These are phyloP conservation scores for Kuraishia capsulata DNA, from an alignment of 805 yeast species.

Conservation along the genomic window DNA sequence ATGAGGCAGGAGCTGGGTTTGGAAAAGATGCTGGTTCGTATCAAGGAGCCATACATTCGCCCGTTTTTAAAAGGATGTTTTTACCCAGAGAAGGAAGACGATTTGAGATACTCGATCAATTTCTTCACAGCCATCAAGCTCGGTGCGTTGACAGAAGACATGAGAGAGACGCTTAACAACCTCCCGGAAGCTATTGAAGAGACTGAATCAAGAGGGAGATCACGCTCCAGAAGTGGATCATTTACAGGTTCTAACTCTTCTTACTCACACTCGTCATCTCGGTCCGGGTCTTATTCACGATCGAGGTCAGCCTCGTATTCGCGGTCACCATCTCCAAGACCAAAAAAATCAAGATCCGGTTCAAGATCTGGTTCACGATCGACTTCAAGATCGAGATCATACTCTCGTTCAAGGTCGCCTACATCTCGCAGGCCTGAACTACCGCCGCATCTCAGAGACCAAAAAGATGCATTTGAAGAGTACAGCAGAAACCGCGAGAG, in stretches of 20 bases:
- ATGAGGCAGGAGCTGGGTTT: slow-evolving; percentile 71
- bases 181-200: slow-evolving; percentile 14
- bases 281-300: too few species aligned
- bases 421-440: slow-evolving; percentile 3
- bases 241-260: slow-evolving; percentile 11
- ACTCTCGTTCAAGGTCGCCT: too few species aligned
- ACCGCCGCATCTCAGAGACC: slow-evolving; percentile 1
- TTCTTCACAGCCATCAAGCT: slow-evolving; percentile 89
- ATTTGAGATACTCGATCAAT: slow-evolving; percentile 72
- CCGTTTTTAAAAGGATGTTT: slow-evolving; percentile 50
- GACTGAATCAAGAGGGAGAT: slow-evolving; percentile 8
- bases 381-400: too few species aligned
- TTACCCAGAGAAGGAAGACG: slow-evolving; percentile 44
- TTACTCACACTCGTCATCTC: too few species aligned
- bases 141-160: slow-evolving; percentile 72
- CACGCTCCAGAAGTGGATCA: slow-evolving; percentile 3
- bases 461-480: neutral
- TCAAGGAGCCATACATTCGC: slow-evolving; percentile 43
- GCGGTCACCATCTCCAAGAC: slow-evolving; percentile 5
- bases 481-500: neutral
- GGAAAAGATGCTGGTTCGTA: slow-evolving; percentile 33
- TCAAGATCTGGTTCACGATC: too few species aligned
- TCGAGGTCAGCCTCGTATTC: too few species aligned
- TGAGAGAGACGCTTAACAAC: slow-evolving; percentile 41
- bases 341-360: slow-evolving; percentile 11